Base-by-base conservation (phyloP, 345 rosid species). In the Rhizophora apiculata region DNA sequence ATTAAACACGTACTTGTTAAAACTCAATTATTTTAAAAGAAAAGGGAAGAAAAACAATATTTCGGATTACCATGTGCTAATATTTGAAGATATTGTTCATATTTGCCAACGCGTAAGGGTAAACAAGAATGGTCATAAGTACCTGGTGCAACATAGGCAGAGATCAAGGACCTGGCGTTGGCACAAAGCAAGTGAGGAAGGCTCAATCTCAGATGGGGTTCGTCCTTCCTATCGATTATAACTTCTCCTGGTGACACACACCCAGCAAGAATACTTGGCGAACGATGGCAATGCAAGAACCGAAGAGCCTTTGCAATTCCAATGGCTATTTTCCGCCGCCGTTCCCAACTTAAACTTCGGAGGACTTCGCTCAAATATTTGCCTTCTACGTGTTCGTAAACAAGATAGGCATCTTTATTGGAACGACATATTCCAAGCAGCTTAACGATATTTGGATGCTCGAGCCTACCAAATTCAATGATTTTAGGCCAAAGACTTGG, bases 111-210 rank as follows among this genome's bases (percentile, higher is more conserved):
- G 37, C 10, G 1, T 34, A 34, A 34, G 37, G 37, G 10, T 7
- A 34, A 8, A 34, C 37, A 34, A 34, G 37, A 34, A 34, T 8
- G 37, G 37, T 6, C 37, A 34, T 34, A 34, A 43, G 49, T 43
- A 93, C 98, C 98, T 76, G 94, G 92, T 22, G 91, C 89, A 64
- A 60, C 75, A 70, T 83, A 83, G 65, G 80, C 79, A 1, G 83
- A 78, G 70, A 67, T 48, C 65, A 76, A 71, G 62, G 72, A n/a
- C 79, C 82, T 85, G 67, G 75, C 13, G 29, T 82, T 83, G 18
- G 63, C 54, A 72, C 69, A 68, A 63, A 65, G 60, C 27, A 61
- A 48, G 2, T 72, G 75, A 1, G 86, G 87, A 46, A 80, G 78
- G 60, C 77, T 77, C 48, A 85, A 30, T 58, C 75, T 76, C 58